Conservation (phyloP, 2,329 filamentous ascomycete species). For the Paradendryphiella salina region DNA sequence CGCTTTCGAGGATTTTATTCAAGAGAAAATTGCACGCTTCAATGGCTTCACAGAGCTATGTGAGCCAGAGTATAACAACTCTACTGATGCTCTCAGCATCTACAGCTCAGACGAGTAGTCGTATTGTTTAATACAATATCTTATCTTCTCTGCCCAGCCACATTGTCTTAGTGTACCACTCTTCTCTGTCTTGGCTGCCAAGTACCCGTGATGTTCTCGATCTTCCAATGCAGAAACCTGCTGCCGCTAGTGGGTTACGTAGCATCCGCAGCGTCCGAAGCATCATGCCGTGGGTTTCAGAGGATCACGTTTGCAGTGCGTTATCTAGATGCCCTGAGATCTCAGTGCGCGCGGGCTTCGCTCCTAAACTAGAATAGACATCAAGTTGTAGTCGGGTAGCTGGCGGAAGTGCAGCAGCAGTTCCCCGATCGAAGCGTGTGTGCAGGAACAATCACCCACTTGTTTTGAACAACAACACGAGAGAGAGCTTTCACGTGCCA, state of each 20-base stretch:
- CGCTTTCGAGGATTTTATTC: constrained; percentile 51
- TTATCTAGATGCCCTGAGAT: background rate
- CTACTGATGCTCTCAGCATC: constrained; percentile 46
- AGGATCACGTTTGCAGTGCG: background rate
- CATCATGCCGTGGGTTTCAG: background rate
- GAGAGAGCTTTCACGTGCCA: background rate
- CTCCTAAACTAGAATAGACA: too few relatives aligned
- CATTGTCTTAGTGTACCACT: background rate
- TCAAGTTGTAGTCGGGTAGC: too few relatives aligned
- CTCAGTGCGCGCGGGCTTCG: background rate
- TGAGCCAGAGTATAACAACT: constrained; percentile 49
- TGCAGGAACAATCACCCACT: too few relatives aligned
- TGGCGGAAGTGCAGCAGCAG: too few relatives aligned
- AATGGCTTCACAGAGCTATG: constrained; percentile 52
- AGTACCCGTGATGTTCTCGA: background rate
- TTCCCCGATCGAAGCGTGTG: too few relatives aligned
- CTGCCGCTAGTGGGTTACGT: background rate
- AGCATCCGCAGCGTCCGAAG: background rate
- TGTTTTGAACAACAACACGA: background rate
- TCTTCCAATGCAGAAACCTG: background rate
- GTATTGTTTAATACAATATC: constrained; percentile 1
- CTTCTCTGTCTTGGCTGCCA: constrained; percentile 1
- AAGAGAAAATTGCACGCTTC: constrained; percentile 49
- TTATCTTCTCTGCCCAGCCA: background rate
- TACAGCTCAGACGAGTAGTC: constrained; percentile 1